These are phyloP conservation scores for Kwoniella sp. DNA, from an alignment of 768 basidiomycete genomes.

Conservation along the genomic window DNA sequence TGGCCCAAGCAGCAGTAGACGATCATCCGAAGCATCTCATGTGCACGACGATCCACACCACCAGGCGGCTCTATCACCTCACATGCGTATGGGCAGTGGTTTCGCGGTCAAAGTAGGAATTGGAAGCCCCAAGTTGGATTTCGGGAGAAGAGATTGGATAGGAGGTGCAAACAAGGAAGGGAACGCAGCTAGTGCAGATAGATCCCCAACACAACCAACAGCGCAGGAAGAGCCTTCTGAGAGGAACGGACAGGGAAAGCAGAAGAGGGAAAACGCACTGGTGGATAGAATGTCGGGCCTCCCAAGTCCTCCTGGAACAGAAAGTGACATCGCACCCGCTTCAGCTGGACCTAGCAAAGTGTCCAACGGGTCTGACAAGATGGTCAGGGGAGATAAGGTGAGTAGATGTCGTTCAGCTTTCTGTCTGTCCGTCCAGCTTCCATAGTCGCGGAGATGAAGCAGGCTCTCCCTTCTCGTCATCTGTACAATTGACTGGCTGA, in stretches of 20 bases:
- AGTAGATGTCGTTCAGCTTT: neutral
- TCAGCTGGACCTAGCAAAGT: neutral
- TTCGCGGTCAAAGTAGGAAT: constrained; percentile 30
- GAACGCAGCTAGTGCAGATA: neutral
- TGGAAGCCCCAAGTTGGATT: constrained; percentile 29
- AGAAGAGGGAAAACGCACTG: constrained; percentile 16
- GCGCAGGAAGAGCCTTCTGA: neutral
- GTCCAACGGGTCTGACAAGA: neutral
- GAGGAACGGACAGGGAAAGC: neutral
- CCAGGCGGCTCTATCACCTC: neutral
- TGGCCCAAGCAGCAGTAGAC: neutral
- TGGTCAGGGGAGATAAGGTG: constrained; percentile 6
- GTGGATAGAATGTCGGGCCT: constrained; percentile 37
- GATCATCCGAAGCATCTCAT: neutral
- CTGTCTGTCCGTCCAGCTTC: no score
- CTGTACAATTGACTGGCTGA: neutral
- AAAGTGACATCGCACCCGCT: constrained; percentile 33
- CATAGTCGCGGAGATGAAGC: no score
- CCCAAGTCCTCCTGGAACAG: constrained; percentile 46
- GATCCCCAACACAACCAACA: constrained; percentile 9
- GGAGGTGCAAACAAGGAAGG: constrained; percentile 10
- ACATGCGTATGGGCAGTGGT: constrained; percentile 21
- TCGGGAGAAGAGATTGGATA: constrained; percentile 26
- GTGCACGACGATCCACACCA: neutral
- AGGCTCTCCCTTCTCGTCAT: neutral